Evolutionary conservation across 1,139 yeast genomes (phyloP), one percentile per base, ranked within the genome.

Genomic region (Pichia sp.): DNA sequence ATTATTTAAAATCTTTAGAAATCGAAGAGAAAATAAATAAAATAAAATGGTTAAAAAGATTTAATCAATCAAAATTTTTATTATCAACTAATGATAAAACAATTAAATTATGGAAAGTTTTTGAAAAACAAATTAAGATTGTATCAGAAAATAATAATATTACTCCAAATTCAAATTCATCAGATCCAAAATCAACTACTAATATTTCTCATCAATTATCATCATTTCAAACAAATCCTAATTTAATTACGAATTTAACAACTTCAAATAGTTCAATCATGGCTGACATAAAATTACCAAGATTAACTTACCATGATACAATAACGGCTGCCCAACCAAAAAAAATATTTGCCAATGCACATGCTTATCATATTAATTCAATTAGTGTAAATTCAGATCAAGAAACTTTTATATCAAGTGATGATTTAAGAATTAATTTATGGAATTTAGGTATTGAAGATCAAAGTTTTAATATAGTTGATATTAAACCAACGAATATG

Each of bases 1-100:
- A 92, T 70, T 94, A 94, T 69, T 75, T 94, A 59, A 94, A 94
- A 70, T 86, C 96, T 35, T 75, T 94, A 58, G 98, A 94, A 69
- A 94, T 94, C 63, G 98, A 94, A 70, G 99, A 94, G 69, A 92
- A 92, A 68, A 94, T 94, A 67, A 94, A 94, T 72, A 92, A 92
- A 70, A 90, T 94, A 66, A 89, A 89, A 70, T 94, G 99, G 99
- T 79, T 95, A 64, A 82, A 79, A 61, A 81, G 95, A 56, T 84
- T 85, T 50, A 90, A 88, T 68, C 83, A 86, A 65, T 86, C 97
- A 11, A 92, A 90, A 62, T 88, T 86, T 64, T 72, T 94, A 59
- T 75, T 94, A 57, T 83, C 95, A 40, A 90, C 99, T 39, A 94
- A 94, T 64, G 98, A 94, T 70, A 94, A 94, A 70, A 94, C 99